These are phyloP conservation scores for Tardiomyces digboiensis DNA, from an alignment of 1,139 yeast species.

Conservation along the genomic window DNA sequence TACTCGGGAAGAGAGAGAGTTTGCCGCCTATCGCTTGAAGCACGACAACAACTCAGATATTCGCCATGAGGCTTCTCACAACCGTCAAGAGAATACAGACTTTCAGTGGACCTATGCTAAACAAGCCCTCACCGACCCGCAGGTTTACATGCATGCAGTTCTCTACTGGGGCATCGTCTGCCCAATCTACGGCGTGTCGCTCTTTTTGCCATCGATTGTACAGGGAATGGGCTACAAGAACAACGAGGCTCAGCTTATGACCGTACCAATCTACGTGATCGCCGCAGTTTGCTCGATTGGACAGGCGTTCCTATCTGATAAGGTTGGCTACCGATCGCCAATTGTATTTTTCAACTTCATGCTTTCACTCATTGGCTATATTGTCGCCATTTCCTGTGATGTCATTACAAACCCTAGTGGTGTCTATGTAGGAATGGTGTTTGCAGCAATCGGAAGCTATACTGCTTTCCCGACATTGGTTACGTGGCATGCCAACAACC, in stretches of 20 bases:
- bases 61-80: background rate
- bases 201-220: conserved; percentile 37
- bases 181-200: conserved; percentile 38
- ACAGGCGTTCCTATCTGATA: conserved; percentile 34
- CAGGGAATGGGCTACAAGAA: conserved; percentile 37
- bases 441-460: conserved; percentile 35
- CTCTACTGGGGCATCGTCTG: conserved; percentile 37
- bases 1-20: conserved; percentile 36
- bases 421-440: conserved; percentile 30
- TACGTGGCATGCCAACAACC: conserved; percentile 33
- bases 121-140: conserved; percentile 26
- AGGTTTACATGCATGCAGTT: conserved; percentile 33
- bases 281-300: conserved; percentile 33
- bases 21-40: conserved; percentile 35
- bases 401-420: conserved; percentile 7
- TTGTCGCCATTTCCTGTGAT: conserved; percentile 31
- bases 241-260: conserved; percentile 36
- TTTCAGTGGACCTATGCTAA: background rate
- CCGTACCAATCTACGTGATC: conserved; percentile 38
- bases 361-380: conserved; percentile 18
- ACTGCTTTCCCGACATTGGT: conserved; percentile 30
- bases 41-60: conserved; percentile 15
- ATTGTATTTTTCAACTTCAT: conserved; percentile 8
- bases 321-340: conserved; percentile 17
- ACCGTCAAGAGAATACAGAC: background rate